phyloP scores from a whole-genome alignment of 1,139 yeast genomes.

The Pneumocystis murina region DNA sequence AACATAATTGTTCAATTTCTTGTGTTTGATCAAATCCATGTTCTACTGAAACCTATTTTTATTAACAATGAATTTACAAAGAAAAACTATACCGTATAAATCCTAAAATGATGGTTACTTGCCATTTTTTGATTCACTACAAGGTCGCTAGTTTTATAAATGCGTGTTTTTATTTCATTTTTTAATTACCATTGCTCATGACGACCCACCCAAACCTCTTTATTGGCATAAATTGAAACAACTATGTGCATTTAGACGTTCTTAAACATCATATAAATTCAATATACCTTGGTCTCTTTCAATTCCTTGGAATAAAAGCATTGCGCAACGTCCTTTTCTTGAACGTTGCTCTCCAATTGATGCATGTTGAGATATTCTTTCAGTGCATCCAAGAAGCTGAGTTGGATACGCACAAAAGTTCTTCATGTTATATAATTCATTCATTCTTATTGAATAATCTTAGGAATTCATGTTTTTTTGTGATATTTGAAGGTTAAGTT shows the following conservation, averaged over 20 bases:
- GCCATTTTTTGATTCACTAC: slow-evolving; percentile 3
- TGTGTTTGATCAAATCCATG: not conserved
- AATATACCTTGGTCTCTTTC: not conserved
- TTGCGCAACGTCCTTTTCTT: slow-evolving; percentile 1
- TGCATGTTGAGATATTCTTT: not conserved
- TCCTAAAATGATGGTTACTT: slow-evolving; percentile 4
- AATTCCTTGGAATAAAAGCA: not conserved
- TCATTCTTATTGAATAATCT: too few relatives aligned
- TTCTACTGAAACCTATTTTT: slow-evolving; percentile 2
- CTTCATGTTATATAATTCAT: too few relatives aligned
- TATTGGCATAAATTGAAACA: not conserved
- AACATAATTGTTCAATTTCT: slow-evolving; percentile 20
- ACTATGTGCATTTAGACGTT: not conserved
- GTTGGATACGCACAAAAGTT: not conserved
- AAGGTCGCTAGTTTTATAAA: not conserved
- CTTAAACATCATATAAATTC: too few relatives aligned
- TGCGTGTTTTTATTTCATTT: too few relatives aligned
- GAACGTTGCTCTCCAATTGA: not conserved
- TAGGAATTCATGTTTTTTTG: too few relatives aligned
- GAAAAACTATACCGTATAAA: slow-evolving; percentile 4
- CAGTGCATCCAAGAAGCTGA: not conserved
- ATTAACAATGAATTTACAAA: not conserved
- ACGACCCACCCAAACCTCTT: not conserved
- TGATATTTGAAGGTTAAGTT: too few relatives aligned
- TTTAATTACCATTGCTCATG: not conserved